Evolutionary conservation across 2,329 filamentous ascomycete genomes (phyloP), one percentile per base, ranked within the genome.

Genomic region (Talaromyces verruculosus): DNA sequence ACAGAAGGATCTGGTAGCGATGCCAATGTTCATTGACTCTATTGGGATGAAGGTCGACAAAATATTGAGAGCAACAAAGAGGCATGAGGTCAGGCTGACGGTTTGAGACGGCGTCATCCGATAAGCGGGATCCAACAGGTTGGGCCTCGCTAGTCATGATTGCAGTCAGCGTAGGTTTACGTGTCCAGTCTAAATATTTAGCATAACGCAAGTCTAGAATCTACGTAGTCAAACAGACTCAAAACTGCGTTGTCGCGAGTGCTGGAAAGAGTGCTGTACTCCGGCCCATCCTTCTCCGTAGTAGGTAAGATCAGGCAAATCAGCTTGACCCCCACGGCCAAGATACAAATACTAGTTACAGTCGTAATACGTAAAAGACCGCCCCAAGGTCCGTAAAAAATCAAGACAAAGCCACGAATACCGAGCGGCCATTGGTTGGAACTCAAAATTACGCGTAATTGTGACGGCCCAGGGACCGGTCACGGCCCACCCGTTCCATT

Each of bases 401-500:
- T 22, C 41, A 43, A 30, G 25, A 61, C 39, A 22, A 45, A 45
- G 39, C 39, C 37, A 5, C 19, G 10, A 22, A 35, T 19, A 43
- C 25, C 15, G 25, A 13, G 17, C 25, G 37, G 6, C 33, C 10
- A 61, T 61, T 61, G 58, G 58, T 15, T 8, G 15, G 28, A 37
- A 1, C 22, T 3, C 8, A 57, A 57, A 57, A 57, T 57, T 57
- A 55, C 51, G 30, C 25, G 8, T 13, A 28, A n/a, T 4, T 60
- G 58, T 60, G 35, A 60, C 39, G 19, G 45, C 6, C 33, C 45
- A 62, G 45, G 22, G 45, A 62, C 47, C 25, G 47, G 60, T 49
- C 47, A 37, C 35, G 47, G 47, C 19, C 61, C 61, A 55, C 61
- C 61, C 33, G 47, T 55, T 63, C 61, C 61, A 63, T 63, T 55